Conservation (phyloP, 306 rosid genomes). For the Carpinus viminea region DNA sequence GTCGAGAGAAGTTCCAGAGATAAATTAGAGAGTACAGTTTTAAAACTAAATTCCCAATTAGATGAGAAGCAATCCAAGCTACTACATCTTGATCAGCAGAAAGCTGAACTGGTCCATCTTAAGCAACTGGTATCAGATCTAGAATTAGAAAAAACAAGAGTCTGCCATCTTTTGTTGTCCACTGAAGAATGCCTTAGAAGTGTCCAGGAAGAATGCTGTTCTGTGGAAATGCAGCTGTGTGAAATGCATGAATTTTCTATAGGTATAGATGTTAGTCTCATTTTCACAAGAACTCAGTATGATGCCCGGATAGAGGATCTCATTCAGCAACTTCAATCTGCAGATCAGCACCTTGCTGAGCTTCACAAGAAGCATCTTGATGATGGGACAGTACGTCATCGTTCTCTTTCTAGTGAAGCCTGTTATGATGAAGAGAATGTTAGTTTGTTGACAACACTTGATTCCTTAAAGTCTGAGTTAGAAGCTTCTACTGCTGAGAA, state of each 20-base stretch:
- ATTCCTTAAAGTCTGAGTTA: slow-evolving; percentile 57
- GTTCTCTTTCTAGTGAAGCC: slow-evolving; percentile 54
- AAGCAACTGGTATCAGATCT: slow-evolving; percentile 56
- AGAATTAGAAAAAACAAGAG: slow-evolving; percentile 71
- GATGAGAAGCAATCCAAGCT: slow-evolving; percentile 58
- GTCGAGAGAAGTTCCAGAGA: slow-evolving; percentile 52
- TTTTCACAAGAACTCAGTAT: slow-evolving; percentile 64
- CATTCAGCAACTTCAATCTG: slow-evolving; percentile 44
- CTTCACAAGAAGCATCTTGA: slow-evolving; percentile 52
- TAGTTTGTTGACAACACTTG: slow-evolving; percentile 54
- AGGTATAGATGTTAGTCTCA: slow-evolving; percentile 58
- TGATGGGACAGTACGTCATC: slow-evolving; percentile 49
- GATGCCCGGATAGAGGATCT: slow-evolving; percentile 53
- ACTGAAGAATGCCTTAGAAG: slow-evolving; percentile 54
- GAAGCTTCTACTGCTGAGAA: slow-evolving; percentile 51
- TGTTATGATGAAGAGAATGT: slow-evolving; percentile 62
- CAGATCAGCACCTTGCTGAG: slow-evolving; percentile 47
- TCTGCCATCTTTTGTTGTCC: slow-evolving; percentile 43
- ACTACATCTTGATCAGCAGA: slow-evolving; percentile 56
- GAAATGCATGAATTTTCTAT: slow-evolving; percentile 61
- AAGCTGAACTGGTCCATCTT: slow-evolving; percentile 58
- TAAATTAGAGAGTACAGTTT: slow-evolving; percentile 51
- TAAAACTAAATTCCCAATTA: slow-evolving; percentile 60
- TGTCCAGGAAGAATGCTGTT: slow-evolving; percentile 51
- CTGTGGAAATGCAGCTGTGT: slow-evolving; percentile 59